phyloP scores from a whole-genome alignment of 495 filamentous ascomycete genomes.

The Thermothielavioides terrestris region DNA sequence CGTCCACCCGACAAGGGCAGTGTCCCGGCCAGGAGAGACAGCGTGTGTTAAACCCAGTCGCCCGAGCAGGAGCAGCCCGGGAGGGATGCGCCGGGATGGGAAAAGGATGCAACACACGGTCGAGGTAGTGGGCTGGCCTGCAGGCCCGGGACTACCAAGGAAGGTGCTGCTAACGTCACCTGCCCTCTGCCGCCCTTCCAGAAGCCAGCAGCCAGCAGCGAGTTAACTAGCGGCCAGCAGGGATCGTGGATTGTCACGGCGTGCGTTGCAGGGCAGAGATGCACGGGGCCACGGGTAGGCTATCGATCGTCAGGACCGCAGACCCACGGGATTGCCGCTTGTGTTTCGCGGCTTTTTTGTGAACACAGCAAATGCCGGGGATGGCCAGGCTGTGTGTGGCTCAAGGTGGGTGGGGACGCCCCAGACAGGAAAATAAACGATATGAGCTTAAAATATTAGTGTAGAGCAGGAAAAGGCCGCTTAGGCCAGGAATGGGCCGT shows the following conservation, averaged over 20 bases:
- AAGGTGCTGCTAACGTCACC: background rate
- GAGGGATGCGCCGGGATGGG: too few relatives aligned
- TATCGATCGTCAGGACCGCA: slow-evolving; percentile 4
- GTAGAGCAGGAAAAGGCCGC: background rate
- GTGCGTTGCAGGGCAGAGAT: slow-evolving; percentile 6
- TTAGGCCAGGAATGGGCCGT: background rate
- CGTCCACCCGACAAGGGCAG: too few relatives aligned
- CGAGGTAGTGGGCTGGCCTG: too few relatives aligned
- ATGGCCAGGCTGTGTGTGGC: background rate
- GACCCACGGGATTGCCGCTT: slow-evolving; percentile 11
- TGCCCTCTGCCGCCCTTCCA: background rate
- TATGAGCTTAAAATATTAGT: background rate
- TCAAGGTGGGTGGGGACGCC: background rate
- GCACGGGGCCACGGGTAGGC: slow-evolving; percentile 2
- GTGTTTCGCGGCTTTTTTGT: slow-evolving; percentile 12
- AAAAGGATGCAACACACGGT: too few relatives aligned
- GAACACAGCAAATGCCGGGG: background rate
- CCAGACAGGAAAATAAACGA: background rate
- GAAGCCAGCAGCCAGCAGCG: background rate
- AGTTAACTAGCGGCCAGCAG: background rate
- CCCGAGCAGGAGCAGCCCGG: too few relatives aligned
- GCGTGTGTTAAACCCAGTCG: too few relatives aligned
- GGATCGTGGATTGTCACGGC: slow-evolving; percentile 1
- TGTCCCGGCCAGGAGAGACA: too few relatives aligned
- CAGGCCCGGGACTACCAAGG: too few relatives aligned